Evolutionary conservation across 306 rosid species (phyloP).

Genomic region (Styphnolobium japonicum): DNA sequence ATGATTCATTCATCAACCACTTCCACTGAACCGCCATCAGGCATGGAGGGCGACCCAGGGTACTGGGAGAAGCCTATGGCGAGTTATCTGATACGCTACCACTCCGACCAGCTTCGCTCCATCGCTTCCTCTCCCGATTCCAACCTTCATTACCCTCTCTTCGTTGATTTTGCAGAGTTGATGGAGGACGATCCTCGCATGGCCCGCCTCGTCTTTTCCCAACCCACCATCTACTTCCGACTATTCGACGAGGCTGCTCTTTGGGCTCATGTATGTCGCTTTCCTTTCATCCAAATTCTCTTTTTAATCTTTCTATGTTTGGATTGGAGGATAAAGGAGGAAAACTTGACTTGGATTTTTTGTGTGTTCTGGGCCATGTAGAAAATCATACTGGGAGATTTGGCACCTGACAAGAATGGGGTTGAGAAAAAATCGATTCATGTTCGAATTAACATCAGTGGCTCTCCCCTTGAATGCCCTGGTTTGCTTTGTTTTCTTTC

Average conservation of each 20-base stretch:
- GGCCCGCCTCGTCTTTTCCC: conserved; percentile 57
- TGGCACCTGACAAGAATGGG: conserved; percentile 34
- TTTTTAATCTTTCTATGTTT: background rate
- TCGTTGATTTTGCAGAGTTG: conserved; percentile 68
- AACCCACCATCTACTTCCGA: conserved; percentile 58
- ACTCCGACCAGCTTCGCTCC: conserved; percentile 57
- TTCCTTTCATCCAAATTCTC: background rate
- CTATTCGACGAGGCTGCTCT: conserved; percentile 80
- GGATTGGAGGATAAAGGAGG: background rate
- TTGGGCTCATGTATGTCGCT: conserved; percentile 61
- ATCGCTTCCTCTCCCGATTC: conserved; percentile 61
- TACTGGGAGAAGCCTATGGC: conserved; percentile 43
- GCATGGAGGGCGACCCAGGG: conserved; percentile 19
- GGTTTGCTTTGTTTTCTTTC: conserved; percentile 48
- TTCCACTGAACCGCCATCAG: no score
- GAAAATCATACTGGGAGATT: conserved; percentile 56
- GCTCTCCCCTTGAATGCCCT: conserved; percentile 81
- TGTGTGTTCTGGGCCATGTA: conserved; percentile 34
- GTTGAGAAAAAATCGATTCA: conserved; percentile 63
- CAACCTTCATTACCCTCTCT: conserved; percentile 71
- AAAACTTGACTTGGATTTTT: conserved; percentile 25
- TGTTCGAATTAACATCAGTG: conserved; percentile 64
- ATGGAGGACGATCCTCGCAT: conserved; percentile 63
- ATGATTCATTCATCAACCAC: no score
- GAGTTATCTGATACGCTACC: conserved; percentile 49